These are phyloP conservation scores for Aspergillus ibericus DNA, from an alignment of 2,329 filamentous ascomycete species.

Conservation along the genomic window DNA sequence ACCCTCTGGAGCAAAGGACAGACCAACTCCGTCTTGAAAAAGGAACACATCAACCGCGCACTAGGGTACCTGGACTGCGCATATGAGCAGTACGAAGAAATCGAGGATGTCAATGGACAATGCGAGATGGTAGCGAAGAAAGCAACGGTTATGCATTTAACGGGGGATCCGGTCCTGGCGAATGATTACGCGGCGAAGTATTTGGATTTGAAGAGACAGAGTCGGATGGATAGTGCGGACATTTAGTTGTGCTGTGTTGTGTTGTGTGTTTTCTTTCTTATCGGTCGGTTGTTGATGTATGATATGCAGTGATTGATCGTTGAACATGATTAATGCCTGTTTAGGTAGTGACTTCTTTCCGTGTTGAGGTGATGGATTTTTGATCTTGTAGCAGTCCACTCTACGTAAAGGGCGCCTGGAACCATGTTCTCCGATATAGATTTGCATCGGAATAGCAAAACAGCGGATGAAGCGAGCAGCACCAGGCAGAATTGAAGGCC, in stretches of 20 bases:
- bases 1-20: slow-evolving; percentile 35
- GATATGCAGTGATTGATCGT: not conserved
- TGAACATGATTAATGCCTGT: not conserved
- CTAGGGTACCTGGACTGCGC: slow-evolving; percentile 63
- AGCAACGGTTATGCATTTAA: slow-evolving; percentile 70
- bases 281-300: not conserved
- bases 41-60: slow-evolving; percentile 60
- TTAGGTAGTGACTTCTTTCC: too few relatives aligned
- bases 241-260: not conserved
- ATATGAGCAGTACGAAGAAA: slow-evolving; percentile 62
- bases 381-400: too few relatives aligned
- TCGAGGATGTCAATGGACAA: slow-evolving; percentile 69
- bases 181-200: slow-evolving; percentile 69
- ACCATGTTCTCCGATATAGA: too few relatives aligned
- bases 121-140: slow-evolving; percentile 82
- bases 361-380: too few relatives aligned
- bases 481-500: too few relatives aligned
- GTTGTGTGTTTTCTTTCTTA: not conserved
- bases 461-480: too few relatives aligned
- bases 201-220: slow-evolving; percentile 55
- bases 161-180: slow-evolving; percentile 63
- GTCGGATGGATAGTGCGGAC: not conserved
- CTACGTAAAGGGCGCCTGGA: too few relatives aligned
- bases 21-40: slow-evolving; percentile 40
- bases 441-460: too few relatives aligned